phyloP scores from a whole-genome alignment of 305 asterid genomes.

The Lippia alba region DNA sequence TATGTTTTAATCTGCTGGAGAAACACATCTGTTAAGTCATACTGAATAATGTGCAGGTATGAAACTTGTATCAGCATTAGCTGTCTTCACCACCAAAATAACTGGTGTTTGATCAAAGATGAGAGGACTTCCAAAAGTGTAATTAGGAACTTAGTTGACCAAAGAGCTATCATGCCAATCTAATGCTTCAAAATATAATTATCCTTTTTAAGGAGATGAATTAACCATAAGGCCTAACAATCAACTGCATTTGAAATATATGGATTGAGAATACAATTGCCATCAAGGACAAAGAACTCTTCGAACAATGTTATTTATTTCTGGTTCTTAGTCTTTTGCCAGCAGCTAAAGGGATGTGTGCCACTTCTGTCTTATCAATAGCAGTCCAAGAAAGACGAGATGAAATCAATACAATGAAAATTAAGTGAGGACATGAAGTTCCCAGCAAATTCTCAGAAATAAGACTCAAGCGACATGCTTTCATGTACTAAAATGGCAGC shows the following conservation, averaged over 20 bases:
- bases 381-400: neutral
- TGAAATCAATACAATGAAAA: slow-evolving; percentile 10
- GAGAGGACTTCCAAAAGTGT: neutral
- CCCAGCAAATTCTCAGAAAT: neutral
- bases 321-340: neutral
- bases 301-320: too few relatives aligned
- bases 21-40: slow-evolving; percentile 5
- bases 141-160: neutral
- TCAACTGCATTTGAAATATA: too few relatives aligned
- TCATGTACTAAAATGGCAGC: slow-evolving; percentile 18
- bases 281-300: too few relatives aligned
- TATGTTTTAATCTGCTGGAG: neutral
- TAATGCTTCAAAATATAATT: neutral
- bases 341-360: neutral
- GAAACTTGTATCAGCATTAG: neutral
- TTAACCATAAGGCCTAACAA: too few relatives aligned
- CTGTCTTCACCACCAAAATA: neutral
- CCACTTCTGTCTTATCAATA: slow-evolving; percentile 2
- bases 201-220: neutral
- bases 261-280: too few relatives aligned
- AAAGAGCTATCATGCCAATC: neutral
- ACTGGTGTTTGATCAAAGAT: neutral
- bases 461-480: slow-evolving; percentile 13
- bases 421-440: slow-evolving; percentile 11
- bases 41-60: neutral